Percentiles rank a stretch among this genome's conserved stretches.
These are phyloP conservation scores for Pulveroboletus ravenelii DNA, from an alignment of 768 basidiomycete species.

Conservation along the genomic window DNA sequence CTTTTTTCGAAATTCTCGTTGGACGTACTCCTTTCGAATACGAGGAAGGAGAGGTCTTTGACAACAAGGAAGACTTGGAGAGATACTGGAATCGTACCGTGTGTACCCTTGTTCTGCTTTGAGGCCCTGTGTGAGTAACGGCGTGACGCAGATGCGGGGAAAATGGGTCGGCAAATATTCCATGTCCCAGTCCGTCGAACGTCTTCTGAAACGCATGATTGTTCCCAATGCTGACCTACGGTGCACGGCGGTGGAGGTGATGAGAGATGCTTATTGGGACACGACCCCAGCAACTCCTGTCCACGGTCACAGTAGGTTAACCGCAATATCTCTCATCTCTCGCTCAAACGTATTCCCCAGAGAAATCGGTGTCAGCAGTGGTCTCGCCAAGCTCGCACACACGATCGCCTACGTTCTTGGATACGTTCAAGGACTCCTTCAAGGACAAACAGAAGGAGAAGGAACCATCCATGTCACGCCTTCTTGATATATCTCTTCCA, in stretches of 20 bases:
- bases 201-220: conserved; percentile 71
- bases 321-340: conserved; percentile 12
- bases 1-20: conserved; percentile 90
- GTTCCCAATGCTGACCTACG: conserved; percentile 78
- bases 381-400: conserved; percentile 11
- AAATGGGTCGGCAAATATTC: conserved; percentile 72
- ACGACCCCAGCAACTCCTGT: conserved; percentile 25
- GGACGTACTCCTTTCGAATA: conserved; percentile 92
- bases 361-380: conserved; percentile 30
- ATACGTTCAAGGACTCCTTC: conserved; percentile 16
- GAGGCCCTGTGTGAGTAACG: neutral
- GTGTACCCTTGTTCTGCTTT: conserved; percentile 19
- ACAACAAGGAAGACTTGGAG: conserved; percentile 75
- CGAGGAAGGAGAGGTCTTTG: conserved; percentile 72
- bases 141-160: conserved; percentile 52
- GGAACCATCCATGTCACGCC: conserved; percentile 25
- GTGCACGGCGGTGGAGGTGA: conserved; percentile 61
- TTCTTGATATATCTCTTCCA: conserved; percentile 33
- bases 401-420: conserved; percentile 16
- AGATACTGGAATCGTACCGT: conserved; percentile 85
- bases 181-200: conserved; percentile 64
- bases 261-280: conserved; percentile 67
- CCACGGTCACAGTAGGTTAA: conserved; percentile 40
- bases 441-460: conserved; percentile 28
- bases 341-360: conserved; percentile 18